Conservation (phyloP, 75 land plant genomes). For the Ceratopteris richardii region DNA sequence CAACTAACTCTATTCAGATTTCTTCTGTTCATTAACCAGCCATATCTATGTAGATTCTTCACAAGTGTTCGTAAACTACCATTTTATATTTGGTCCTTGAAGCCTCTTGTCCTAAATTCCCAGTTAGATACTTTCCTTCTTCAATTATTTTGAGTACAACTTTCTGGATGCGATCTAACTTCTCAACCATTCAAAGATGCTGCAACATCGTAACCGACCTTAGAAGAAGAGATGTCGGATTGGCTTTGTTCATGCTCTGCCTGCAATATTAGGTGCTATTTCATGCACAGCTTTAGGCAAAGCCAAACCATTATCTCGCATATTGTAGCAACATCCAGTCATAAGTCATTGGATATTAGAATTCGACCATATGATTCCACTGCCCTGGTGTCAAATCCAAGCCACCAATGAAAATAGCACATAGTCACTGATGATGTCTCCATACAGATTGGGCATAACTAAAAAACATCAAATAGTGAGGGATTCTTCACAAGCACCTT, state of each 20-base stretch:
- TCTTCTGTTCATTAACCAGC: too few species aligned
- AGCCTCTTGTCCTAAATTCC: slow-evolving; percentile 74
- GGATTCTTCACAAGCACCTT: too few species aligned
- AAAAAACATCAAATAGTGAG: too few species aligned
- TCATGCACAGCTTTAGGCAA: slow-evolving; percentile 98
- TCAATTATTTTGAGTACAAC: slow-evolving; percentile 76
- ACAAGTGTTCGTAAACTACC: slow-evolving; percentile 80
- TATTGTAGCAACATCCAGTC: too few species aligned
- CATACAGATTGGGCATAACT: too few species aligned
- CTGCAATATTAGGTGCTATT: slow-evolving; percentile 98
- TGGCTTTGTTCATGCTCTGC: slow-evolving; percentile 94
- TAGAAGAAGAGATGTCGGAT: slow-evolving; percentile 87
- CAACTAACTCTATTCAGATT: too few species aligned
- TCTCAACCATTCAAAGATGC: slow-evolving; percentile 55
- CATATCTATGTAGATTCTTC: too few species aligned
- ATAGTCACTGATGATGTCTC: too few species aligned
- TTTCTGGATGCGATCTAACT: slow-evolving; percentile 74
- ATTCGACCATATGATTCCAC: too few species aligned
- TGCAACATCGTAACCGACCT: slow-evolving; percentile 85
- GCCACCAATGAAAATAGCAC: too few species aligned
- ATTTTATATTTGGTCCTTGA: slow-evolving; percentile 68
- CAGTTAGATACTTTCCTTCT: slow-evolving; percentile 78
- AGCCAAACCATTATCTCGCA: slow-evolving; percentile 89
- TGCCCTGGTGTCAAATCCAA: too few species aligned
- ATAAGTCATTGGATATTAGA: too few species aligned